Evolutionary conservation across 176 grass and related monocot genomes (phyloP).

Genomic region (Musa schizocarpa): DNA sequence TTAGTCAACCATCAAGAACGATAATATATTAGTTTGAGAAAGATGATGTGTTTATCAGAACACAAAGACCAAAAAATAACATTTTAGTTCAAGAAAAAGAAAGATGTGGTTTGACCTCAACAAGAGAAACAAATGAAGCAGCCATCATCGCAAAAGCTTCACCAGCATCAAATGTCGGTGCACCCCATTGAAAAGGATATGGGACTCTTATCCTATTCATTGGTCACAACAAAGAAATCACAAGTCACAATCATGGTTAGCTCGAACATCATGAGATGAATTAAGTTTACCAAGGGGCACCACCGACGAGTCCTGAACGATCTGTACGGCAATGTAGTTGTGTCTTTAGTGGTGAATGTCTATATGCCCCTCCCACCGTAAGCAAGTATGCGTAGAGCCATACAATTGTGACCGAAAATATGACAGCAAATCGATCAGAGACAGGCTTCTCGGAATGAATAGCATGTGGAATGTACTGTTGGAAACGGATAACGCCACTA

Average conservation of each 20-base stretch:
- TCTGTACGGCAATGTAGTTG: slow-evolving; percentile 95
- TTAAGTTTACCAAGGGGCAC: slow-evolving; percentile 56
- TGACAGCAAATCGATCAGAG: slow-evolving; percentile 85
- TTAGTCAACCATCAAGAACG: not conserved
- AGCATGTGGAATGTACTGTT: slow-evolving; percentile 67
- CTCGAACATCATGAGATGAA: not conserved
- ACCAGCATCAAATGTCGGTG: slow-evolving; percentile 10
- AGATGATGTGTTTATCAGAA: not conserved
- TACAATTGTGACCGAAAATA: slow-evolving; percentile 80
- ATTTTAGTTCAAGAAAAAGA: not conserved
- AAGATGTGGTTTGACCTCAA: not conserved
- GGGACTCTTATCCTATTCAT: slow-evolving; percentile 12
- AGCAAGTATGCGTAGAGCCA: slow-evolving; percentile 94
- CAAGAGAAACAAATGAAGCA: slow-evolving; percentile 5
- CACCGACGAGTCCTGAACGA: slow-evolving; percentile 80
- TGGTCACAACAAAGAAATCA: not conserved
- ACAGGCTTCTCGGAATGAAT: slow-evolving; percentile 53
- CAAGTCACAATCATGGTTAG: not conserved
- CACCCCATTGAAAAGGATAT: slow-evolving; percentile 15
- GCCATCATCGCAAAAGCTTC: slow-evolving; percentile 18
- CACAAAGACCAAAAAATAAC: not conserved
- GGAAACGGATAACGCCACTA: slow-evolving; percentile 7
- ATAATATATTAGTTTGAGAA: not conserved
- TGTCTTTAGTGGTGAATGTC: slow-evolving; percentile 66
- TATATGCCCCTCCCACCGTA: slow-evolving; percentile 87